Conservation (phyloP, 257 asterid genomes). For the Nicotiana noctiflora region DNA sequence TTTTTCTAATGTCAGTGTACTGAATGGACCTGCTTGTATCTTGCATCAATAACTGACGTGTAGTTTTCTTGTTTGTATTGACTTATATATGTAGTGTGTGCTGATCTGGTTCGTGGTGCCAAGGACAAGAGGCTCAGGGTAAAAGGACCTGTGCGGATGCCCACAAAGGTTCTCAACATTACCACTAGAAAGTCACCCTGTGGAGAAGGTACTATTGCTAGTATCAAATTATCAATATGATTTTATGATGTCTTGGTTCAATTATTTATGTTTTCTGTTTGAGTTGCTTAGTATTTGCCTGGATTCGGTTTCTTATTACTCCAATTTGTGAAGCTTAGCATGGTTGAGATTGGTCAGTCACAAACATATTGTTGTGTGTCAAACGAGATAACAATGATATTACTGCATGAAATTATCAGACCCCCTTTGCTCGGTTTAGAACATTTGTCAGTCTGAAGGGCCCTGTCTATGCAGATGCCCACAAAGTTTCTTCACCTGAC, state of each 20-base stretch:
- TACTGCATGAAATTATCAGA: background rate
- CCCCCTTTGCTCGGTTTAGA: background rate
- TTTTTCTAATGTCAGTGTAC: background rate
- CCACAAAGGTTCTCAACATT: constrained; percentile 59
- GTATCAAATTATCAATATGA: background rate
- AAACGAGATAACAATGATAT: background rate
- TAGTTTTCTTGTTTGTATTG: background rate
- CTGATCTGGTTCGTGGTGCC: constrained; percentile 60
- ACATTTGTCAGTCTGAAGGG: background rate
- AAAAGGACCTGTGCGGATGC: constrained; percentile 70
- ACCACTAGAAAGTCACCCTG: constrained; percentile 73
- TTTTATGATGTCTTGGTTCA: background rate
- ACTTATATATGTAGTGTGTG: constrained; percentile 15
- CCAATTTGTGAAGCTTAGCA: background rate
- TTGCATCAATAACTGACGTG: background rate
- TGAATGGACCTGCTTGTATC: background rate
- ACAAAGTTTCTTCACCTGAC: background rate
- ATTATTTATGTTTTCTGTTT: background rate
- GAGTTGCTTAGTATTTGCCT: background rate
- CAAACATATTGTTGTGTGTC: background rate
- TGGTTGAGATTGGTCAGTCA: background rate
- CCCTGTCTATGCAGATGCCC: background rate
- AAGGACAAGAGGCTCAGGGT: constrained; percentile 61
- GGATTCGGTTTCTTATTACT: background rate
- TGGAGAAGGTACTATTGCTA: constrained; percentile 46